Conservation (phyloP, 1,139 yeast species). For the Hyphopichia pseudoburtonii region DNA sequence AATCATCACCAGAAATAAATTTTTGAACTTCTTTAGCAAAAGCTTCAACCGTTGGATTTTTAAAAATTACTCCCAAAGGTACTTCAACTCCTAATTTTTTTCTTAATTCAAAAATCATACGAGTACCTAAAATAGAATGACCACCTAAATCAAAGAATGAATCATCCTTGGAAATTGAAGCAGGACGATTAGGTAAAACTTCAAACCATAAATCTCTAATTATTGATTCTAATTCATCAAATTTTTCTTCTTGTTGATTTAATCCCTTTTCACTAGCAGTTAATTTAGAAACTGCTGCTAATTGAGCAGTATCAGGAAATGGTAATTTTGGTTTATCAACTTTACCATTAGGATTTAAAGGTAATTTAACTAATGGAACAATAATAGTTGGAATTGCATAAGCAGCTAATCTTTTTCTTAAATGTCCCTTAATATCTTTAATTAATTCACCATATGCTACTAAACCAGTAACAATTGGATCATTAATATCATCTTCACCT, state of each 20-base stretch:
- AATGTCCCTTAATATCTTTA: constrained; percentile 74
- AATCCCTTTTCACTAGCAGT: constrained; percentile 33
- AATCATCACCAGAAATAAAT: constrained; percentile 46
- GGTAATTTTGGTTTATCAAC: constrained; percentile 97
- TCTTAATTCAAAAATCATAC: constrained; percentile 92
- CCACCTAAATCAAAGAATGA: constrained; percentile 98
- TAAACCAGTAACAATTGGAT: constrained; percentile 77
- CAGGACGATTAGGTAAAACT: constrained; percentile 83
- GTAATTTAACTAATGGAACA: constrained; percentile 82
- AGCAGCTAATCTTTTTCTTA: constrained; percentile 85
- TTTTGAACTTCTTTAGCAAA: constrained; percentile 75
- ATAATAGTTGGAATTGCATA: constrained; percentile 93
- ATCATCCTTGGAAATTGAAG: constrained; percentile 71
- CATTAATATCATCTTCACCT: constrained; percentile 44
- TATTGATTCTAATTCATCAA: constrained; percentile 63
- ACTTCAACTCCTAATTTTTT: constrained; percentile 74
- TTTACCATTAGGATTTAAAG: constrained; percentile 97
- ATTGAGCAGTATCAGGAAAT: constrained; percentile 87
- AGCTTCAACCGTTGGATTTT: constrained; percentile 77
- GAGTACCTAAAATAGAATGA: constrained; percentile 92
- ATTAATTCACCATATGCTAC: constrained; percentile 74
- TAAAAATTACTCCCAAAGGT: constrained; percentile 88
- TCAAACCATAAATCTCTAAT: constrained; percentile 83
- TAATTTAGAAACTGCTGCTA: constrained; percentile 61
- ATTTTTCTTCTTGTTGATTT: constrained; percentile 45